Evolutionary conservation across 192 early-diverging fungal species (phyloP), one percentile per base, ranked within the genome.

Genomic region (Umbelopsis ramanniana): DNA sequence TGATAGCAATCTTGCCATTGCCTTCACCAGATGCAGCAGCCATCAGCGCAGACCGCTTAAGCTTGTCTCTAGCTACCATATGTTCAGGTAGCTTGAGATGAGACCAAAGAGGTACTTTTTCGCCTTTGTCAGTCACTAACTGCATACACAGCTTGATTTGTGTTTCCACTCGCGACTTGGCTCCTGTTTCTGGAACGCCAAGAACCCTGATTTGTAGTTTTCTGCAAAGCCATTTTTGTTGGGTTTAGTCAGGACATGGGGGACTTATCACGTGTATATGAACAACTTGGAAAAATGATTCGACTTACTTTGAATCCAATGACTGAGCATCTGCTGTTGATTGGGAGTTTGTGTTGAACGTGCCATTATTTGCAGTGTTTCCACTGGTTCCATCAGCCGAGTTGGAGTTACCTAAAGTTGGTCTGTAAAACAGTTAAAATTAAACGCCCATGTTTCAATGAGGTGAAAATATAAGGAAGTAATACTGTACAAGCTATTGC

Each of bases 121-220:
- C 91, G 54, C 93, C 93, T 63, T 87, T 76, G 63, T 84, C 83
- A 15, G 86, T 92, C 1, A 92, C 87, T 17, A 98, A 84, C 76
- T 96, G 92, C 71, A 98, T 79, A 38, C 93, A 95, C 29, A 97
- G 83, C 68, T 94, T 95, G 75, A 96, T 96, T 82, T 96, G 96
- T 21, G 96, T 98, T 81, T 98, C 95, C 29, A 97, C 96, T 9
- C 96, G 82, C 12, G 94, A 96, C 76, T 95, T 94, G 47, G 92
- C 92, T 40, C 88, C 88, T 46, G 79, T 75, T 57, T 75, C 74
- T n/a, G 84, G 81, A 46, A 89, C 80, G 24, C 86, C 86, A 11
- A 79, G 35, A 6, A 80, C 74, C 15, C 71, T 52, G 46, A 80
- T 76, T 71, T 78, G 76, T 67, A 78, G 57, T 40, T 72, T 78